Percentiles rank a stretch among this genome's conserved stretches.
phyloP scores from a whole-genome alignment of 1,284 basidiomycete species.

The Naganishia albida region DNA sequence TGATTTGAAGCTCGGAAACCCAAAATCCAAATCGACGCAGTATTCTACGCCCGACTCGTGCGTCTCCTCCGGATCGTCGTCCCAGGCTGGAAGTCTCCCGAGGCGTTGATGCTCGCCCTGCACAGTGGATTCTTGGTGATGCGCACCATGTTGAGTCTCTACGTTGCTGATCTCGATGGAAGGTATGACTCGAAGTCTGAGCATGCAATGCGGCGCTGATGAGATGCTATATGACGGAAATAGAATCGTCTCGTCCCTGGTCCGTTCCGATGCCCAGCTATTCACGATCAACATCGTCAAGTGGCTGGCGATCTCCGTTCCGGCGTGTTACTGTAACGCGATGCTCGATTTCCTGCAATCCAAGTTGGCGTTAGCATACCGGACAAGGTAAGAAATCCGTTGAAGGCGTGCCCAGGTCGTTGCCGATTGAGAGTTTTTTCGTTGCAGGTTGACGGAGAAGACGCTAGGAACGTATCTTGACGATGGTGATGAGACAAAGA shows the following conservation, averaged over 20 bases:
- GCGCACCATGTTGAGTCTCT: constrained; percentile 87
- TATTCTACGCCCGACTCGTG: constrained; percentile 81
- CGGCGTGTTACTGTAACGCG: constrained; percentile 94
- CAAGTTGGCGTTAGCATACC: constrained; percentile 88
- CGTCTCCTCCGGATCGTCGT: constrained; percentile 84
- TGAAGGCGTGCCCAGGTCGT: neutral
- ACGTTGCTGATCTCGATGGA: constrained; percentile 91
- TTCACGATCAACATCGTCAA: constrained; percentile 83
- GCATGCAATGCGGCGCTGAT: neutral
- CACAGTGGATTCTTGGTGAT: constrained; percentile 86
- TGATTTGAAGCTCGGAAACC: constrained; percentile 16
- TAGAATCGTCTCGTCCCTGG: constrained; percentile 91
- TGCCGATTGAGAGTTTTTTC: neutral
- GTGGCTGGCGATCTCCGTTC: constrained; percentile 92
- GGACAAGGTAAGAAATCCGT: constrained; percentile 62
- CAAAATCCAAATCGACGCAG: constrained; percentile 66
- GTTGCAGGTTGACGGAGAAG: constrained; percentile 69
- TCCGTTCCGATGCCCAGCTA: constrained; percentile 76
- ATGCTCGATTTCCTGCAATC: constrained; percentile 93
- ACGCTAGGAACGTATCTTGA: constrained; percentile 84
- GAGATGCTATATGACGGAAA: constrained; percentile 1
- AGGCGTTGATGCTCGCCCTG: constrained; percentile 80
- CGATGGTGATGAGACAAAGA: constrained; percentile 53
- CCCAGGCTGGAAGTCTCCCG: constrained; percentile 78
- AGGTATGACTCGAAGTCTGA: constrained; percentile 61